These are phyloP conservation scores for Salvia hispanica DNA, from an alignment of 257 asterid genomes.

Conservation along the genomic window DNA sequence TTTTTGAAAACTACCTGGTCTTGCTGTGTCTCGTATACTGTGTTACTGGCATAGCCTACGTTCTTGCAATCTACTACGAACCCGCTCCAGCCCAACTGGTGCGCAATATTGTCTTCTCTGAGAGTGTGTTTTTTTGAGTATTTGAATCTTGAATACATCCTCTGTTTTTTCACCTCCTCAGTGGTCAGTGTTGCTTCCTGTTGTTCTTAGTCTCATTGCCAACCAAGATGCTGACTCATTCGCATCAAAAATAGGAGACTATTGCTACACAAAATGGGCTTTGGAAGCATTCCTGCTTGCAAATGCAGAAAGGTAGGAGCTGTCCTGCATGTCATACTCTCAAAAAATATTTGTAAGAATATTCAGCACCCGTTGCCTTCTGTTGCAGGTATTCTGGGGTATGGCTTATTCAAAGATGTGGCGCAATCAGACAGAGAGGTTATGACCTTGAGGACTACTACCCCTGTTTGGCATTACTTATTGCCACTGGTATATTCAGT, in stretches of 20 bases:
- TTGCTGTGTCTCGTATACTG: constrained; percentile 86
- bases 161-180: constrained; percentile 26
- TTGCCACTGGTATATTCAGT: constrained; percentile 59
- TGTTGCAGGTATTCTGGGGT: constrained; percentile 84
- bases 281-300: constrained; percentile 59
- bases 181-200: constrained; percentile 75
- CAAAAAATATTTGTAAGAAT: not conserved
- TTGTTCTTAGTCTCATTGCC: constrained; percentile 60
- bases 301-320: constrained; percentile 55
- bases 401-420: constrained; percentile 92
- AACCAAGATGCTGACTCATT: constrained; percentile 57
- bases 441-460: constrained; percentile 62
- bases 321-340: not conserved
- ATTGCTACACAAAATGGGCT: constrained; percentile 73
- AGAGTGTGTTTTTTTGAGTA: not conserved
- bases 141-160: not conserved
- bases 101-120: constrained; percentile 26
- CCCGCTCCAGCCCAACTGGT: constrained; percentile 96
- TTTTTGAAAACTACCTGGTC: constrained; percentile 72
- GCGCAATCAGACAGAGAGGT: constrained; percentile 58
- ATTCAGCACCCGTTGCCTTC: not conserved
- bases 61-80: constrained; percentile 83
- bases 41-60: constrained; percentile 93
- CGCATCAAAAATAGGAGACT: constrained; percentile 40
- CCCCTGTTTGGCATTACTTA: constrained; percentile 60